Conservation (phyloP, 345 rosid species). For the Lepidium didymum region DNA sequence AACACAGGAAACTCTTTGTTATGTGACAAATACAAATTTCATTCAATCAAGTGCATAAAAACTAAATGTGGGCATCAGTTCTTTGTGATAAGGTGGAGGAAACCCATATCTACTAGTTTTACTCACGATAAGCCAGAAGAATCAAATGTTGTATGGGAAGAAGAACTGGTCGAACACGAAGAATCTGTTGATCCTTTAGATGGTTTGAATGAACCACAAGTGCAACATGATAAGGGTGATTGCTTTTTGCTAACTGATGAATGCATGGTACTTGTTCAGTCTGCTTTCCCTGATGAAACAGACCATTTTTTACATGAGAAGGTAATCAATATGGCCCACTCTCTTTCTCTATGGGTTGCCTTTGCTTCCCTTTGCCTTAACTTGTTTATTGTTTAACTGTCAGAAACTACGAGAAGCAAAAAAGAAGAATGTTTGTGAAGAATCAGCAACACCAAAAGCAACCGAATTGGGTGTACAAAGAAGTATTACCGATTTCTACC, state of each 20-base stretch:
- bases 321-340: slow-evolving; percentile 33
- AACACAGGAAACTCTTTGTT: slow-evolving; percentile 37
- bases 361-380: not conserved
- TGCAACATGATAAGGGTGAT: slow-evolving; percentile 44
- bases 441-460: slow-evolving; percentile 15
- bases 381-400: not conserved
- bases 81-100: slow-evolving; percentile 77
- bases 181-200: slow-evolving; percentile 43
- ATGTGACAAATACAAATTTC: slow-evolving; percentile 59
- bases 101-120: slow-evolving; percentile 19
- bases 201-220: slow-evolving; percentile 38
- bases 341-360: not conserved
- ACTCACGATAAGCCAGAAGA: slow-evolving; percentile 26
- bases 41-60: slow-evolving; percentile 67
- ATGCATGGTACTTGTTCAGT: slow-evolving; percentile 50
- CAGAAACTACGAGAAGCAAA: slow-evolving; percentile 30
- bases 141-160: slow-evolving; percentile 21
- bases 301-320: slow-evolving; percentile 53
- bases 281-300: slow-evolving; percentile 70
- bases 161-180: slow-evolving; percentile 38
- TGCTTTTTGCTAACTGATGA: slow-evolving; percentile 70
- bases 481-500: slow-evolving; percentile 70
- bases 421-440: slow-evolving; percentile 39
- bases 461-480: slow-evolving; percentile 50
- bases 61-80: slow-evolving; percentile 53